Evolutionary conservation across 1,284 basidiomycete genomes (phyloP).

Genomic region (Trichosporon asahii): DNA sequence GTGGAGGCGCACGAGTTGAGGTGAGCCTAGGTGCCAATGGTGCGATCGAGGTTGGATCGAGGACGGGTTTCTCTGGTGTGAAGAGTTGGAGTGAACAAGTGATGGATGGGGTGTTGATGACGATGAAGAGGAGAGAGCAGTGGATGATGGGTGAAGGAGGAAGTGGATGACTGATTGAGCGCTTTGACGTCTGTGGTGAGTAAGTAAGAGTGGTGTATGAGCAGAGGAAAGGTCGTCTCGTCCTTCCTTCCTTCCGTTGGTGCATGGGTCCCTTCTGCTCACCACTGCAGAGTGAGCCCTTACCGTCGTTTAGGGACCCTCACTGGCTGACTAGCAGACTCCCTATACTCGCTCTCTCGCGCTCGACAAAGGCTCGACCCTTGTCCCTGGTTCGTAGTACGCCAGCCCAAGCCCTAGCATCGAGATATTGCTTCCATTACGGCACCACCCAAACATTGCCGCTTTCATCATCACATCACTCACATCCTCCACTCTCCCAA

Average conservation of each 20-base stretch:
- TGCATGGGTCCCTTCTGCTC: background rate
- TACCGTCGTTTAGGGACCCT: constrained; percentile 1
- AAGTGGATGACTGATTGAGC: no score
- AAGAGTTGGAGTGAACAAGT: background rate
- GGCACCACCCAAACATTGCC: background rate
- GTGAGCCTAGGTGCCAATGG: background rate
- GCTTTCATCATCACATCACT: background rate
- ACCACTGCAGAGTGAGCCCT: no score
- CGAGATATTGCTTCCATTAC: background rate
- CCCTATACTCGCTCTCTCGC: background rate
- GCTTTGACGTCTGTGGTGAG: no score
- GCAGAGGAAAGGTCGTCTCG: no score
- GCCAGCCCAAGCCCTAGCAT: background rate
- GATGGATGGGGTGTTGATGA: background rate
- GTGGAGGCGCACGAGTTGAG: background rate
- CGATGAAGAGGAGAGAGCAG: background rate
- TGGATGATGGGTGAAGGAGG: no score
- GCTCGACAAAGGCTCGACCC: no score
- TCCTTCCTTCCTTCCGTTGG: background rate
- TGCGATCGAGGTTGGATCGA: background rate
- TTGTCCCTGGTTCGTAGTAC: background rate
- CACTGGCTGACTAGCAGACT: no score
- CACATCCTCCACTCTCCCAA: background rate
- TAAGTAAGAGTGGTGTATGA: no score
- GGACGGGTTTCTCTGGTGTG: background rate